Base-by-base conservation (phyloP, 179 eudicot genomes). In the Silene noctiflora region DNA sequence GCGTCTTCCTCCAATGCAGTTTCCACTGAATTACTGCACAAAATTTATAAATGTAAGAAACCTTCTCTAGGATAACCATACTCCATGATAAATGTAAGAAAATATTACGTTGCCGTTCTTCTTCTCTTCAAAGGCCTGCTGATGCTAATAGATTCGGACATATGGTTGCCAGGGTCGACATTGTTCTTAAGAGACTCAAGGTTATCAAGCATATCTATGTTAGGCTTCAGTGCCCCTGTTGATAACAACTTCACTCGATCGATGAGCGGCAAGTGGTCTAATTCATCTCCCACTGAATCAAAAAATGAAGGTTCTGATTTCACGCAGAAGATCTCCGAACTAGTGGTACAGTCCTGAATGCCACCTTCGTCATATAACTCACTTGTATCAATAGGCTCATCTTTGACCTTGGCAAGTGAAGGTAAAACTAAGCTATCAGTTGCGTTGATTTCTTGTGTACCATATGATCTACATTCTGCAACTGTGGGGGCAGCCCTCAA, bases 1-100 rank as follows among this genome's bases (percentile, higher is more conserved):
- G 92, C 96, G 83, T 96, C 99, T 85, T 96, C 99, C 87, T 91
- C 97, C 85, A 96, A 73, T 24, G 99, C 99, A 74, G 90, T 88
- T 85, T 89, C 96, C 82, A 88, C 84, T 2, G 92, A 96, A 75
- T 90, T 88, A 69, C 99, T 96, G 91, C 81, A 90, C 71, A 79
- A 19, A 76, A 67, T 61, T 22, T 17, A 44, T 71, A 72, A 67
- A 68, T 14, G 55, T 78, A 11, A 78, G 83, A 87, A 66, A 22
- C 78, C 75, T 72, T 20, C 69, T 29, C 58, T 20, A 55, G 22
- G 20, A 27, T 68, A 73, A 3, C 4, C 66, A 42, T 39, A 72
- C 35, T 29, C 4, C 27, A 67, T 29, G 33, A 65, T 12, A 6
- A 46, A 76, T 46, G 21, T 46, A 72, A 6, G n/a, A 53, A 78